These are phyloP conservation scores for Beauveria rudraprayagi DNA, from an alignment of 2,329 filamentous ascomycete species.

Conservation along the genomic window DNA sequence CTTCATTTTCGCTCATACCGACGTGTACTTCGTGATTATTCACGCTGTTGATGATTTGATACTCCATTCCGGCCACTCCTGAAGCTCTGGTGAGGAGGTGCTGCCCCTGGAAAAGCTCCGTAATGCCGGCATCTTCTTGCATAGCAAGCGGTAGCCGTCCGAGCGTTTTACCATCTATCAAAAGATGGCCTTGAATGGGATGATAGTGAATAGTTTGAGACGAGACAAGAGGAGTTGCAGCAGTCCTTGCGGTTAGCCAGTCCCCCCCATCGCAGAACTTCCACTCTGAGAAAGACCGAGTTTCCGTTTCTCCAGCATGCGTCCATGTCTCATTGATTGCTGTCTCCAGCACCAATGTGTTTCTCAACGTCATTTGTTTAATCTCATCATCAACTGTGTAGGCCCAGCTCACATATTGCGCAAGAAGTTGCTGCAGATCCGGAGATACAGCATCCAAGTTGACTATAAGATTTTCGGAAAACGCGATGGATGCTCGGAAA, in stretches of 20 bases:
- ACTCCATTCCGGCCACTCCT: constrained; percentile 41
- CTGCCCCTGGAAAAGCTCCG: constrained; percentile 45
- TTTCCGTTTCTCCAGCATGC: neutral
- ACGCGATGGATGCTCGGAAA: constrained; percentile 19
- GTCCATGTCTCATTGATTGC: constrained; percentile 2
- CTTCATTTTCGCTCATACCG: constrained; percentile 32
- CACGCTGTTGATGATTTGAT: constrained; percentile 26
- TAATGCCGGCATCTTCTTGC: constrained; percentile 32
- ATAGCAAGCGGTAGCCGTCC: constrained; percentile 45
- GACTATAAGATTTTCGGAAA: constrained; percentile 20
- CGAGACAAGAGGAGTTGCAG: neutral
- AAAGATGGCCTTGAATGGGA: constrained; percentile 22
- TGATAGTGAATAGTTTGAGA: constrained; percentile 27
- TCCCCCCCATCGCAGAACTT: neutral
- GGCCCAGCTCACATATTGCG: constrained; percentile 15
- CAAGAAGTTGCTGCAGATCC: constrained; percentile 12
- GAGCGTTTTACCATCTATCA: constrained; percentile 28
- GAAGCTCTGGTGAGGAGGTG: constrained; percentile 47
- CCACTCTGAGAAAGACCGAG: neutral
- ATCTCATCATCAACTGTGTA: constrained; percentile 10
- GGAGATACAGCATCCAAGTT: constrained; percentile 12
- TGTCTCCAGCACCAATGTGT: neutral
- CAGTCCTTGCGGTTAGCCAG: neutral
- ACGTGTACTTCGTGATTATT: constrained; percentile 39
- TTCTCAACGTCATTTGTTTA: neutral